phyloP scores from a whole-genome alignment of 148 eudicot species.

The Cornus controversa region DNA sequence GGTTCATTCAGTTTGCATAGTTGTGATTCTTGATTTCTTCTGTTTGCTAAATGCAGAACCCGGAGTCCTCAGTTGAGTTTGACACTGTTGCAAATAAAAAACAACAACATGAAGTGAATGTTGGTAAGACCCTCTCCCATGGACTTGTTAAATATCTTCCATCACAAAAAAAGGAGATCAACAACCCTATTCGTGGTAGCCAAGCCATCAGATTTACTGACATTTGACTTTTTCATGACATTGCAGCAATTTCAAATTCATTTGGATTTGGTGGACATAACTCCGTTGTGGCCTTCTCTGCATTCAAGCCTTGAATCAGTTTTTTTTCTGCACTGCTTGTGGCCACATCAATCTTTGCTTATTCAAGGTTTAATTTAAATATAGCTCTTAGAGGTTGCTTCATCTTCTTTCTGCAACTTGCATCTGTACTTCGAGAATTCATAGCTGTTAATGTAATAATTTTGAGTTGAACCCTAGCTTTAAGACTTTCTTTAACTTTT shows the following conservation, averaged over 20 bases:
- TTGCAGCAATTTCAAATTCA: conserved; percentile 97
- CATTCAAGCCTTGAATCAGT: conserved; percentile 70
- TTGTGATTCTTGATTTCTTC: conserved; percentile 1
- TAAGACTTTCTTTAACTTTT: not conserved
- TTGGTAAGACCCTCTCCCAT: conserved; percentile 53
- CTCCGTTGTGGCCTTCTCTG: conserved; percentile 93
- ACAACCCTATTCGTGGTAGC: not conserved
- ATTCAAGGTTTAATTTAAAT: not conserved
- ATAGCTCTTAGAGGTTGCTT: conserved; percentile 2
- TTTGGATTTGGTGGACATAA: conserved; percentile 98
- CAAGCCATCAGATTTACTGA: not conserved
- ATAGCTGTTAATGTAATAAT: not conserved
- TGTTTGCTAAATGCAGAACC: conserved; percentile 48
- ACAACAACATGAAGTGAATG: conserved; percentile 88
- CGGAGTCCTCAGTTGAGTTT: conserved; percentile 89
- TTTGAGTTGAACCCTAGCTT: conserved; percentile 9
- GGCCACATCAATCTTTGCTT: conserved; percentile 5
- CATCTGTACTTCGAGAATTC: not conserved
- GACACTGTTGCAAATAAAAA: conserved; percentile 80
- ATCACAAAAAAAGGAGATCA: not conserved
- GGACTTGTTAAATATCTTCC: not conserved
- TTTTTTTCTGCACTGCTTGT: not conserved
- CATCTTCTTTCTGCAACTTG: conserved; percentile 2
- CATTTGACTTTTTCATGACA: not conserved
- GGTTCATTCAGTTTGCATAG: not conserved